Evolutionary conservation across 176 grass and related monocot species (phyloP).

Genomic region (Metroxylon sagu): DNA sequence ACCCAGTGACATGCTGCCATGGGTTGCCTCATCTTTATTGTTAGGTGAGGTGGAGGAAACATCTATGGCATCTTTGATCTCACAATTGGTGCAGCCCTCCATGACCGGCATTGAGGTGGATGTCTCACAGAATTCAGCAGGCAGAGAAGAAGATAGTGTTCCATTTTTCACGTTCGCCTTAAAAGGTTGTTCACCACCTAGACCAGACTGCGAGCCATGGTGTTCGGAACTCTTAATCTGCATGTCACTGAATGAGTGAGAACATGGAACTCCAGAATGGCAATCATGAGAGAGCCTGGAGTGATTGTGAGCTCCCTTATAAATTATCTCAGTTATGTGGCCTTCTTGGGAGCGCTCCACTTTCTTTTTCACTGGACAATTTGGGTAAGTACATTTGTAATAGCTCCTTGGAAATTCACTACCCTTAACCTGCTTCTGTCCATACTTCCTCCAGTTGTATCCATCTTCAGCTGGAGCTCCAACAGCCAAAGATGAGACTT

Average conservation of each 20-base stretch:
- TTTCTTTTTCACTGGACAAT: conserved; percentile 14
- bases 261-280: background rate
- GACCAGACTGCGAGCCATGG: background rate
- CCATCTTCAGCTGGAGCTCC: conserved; percentile 8
- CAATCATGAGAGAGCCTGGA: conserved; percentile 2
- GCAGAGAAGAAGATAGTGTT: conserved; percentile 19
- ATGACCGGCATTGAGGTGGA: conserved; percentile 19
- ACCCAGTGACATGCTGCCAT: conserved; percentile 35
- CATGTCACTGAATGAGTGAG: background rate
- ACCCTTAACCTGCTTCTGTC: conserved; percentile 7
- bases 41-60: conserved; percentile 67
- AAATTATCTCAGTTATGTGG: conserved; percentile 7
- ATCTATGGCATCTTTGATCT: conserved; percentile 25
- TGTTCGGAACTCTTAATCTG: conserved; percentile 1
- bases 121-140: conserved; percentile 21
- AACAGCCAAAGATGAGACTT: background rate
- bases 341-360: conserved; percentile 12
- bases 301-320: conserved; percentile 12
- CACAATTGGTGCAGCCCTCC: conserved; percentile 30
- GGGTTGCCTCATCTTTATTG: conserved; percentile 50
- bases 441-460: conserved; percentile 14
- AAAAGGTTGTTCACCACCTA: background rate
- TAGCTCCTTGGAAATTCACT: conserved; percentile 18
- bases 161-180: conserved; percentile 21
- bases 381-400: conserved; percentile 12